A percentile compares a stretch with the other conserved stretches of the same genome.
Conservation (phyloP, 176 grass and related monocot species). For the Saccharum officinarum region DNA sequence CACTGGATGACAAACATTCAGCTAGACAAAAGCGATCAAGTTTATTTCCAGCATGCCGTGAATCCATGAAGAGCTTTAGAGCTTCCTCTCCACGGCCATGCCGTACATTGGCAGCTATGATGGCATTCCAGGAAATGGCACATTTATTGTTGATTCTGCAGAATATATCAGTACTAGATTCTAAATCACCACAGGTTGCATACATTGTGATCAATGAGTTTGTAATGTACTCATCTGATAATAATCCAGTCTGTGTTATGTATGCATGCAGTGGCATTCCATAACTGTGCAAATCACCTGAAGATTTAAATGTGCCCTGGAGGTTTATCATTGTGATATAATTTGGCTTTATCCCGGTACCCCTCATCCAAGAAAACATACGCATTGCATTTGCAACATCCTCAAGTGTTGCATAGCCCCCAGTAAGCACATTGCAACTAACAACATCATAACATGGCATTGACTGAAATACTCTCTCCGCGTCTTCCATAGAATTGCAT, state of each 20-base stretch:
- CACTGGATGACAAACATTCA: slow-evolving; percentile 66
- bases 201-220: slow-evolving; percentile 93
- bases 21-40: slow-evolving; percentile 70
- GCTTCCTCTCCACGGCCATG: slow-evolving; percentile 77
- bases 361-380: slow-evolving; percentile 70
- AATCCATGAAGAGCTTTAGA: slow-evolving; percentile 67
- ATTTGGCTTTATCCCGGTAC: slow-evolving; percentile 47
- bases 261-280: slow-evolving; percentile 70
- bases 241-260: slow-evolving; percentile 55
- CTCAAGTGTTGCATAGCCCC: slow-evolving; percentile 49
- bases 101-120: slow-evolving; percentile 70
- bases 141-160: slow-evolving; percentile 47
- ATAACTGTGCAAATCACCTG: slow-evolving; percentile 47
- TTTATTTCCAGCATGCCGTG: slow-evolving; percentile 53
- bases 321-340: slow-evolving; percentile 87
- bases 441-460: slow-evolving; percentile 64
- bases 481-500: slow-evolving; percentile 60
- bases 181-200: slow-evolving; percentile 70
- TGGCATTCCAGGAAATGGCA: slow-evolving; percentile 75
- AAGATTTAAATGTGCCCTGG: slow-evolving; percentile 49
- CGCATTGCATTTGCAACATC: slow-evolving; percentile 43
- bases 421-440: slow-evolving; percentile 78
- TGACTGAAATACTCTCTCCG: slow-evolving; percentile 54
- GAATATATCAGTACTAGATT: slow-evolving; percentile 73
- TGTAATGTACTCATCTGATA: slow-evolving; percentile 68